Evolutionary conservation across 1,139 yeast genomes (phyloP).

Genomic region (Pichia norvegensis): DNA sequence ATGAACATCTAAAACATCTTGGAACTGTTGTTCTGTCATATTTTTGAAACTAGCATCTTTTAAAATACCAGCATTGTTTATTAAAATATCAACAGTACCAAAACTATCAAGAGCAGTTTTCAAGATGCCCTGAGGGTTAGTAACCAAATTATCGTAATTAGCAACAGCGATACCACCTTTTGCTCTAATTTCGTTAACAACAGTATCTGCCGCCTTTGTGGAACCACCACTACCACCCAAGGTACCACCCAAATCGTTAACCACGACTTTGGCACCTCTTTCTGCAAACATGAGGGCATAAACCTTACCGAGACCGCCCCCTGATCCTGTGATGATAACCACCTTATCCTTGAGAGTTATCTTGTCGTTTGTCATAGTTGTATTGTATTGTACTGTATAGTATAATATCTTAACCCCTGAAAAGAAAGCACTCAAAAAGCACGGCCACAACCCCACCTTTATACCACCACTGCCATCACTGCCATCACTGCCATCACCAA

Average conservation of each 20-base stretch:
- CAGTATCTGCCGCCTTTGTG: constrained; percentile 74
- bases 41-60: constrained; percentile 72
- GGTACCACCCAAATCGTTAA: constrained; percentile 88
- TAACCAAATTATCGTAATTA: constrained; percentile 84
- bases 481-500: background rate
- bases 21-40: constrained; percentile 76
- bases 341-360: constrained; percentile 54
- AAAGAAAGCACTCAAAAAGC: no score
- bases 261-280: constrained; percentile 88
- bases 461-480: background rate
- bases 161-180: constrained; percentile 88
- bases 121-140: constrained; percentile 75
- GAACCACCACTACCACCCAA: constrained; percentile 57
- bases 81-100: constrained; percentile 82
- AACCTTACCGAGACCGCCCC: constrained; percentile 90
- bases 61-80: constrained; percentile 93
- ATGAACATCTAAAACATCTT: constrained; percentile 78
- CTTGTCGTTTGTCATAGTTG: constrained; percentile 2
- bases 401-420: no score
- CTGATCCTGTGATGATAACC: constrained; percentile 92
- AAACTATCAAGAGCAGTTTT: constrained; percentile 79
- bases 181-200: constrained; percentile 71
- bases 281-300: constrained; percentile 84
- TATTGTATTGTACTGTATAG: no score
- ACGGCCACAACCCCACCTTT: no score